These are phyloP conservation scores for Myxozyma melibiosi DNA, from an alignment of 805 yeast species.

Conservation along the genomic window DNA sequence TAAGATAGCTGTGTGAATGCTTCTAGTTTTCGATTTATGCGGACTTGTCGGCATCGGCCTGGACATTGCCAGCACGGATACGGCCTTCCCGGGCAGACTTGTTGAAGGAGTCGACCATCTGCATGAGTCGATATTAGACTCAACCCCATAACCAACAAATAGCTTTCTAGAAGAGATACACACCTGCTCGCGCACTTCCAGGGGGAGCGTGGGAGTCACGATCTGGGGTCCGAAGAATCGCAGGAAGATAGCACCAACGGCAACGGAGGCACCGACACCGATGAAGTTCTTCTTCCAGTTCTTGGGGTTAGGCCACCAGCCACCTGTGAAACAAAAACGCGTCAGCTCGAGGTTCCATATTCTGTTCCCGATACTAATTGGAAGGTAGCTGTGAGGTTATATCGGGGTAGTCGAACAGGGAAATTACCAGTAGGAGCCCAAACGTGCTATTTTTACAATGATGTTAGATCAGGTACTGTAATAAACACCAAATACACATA, in stretches of 20 bases:
- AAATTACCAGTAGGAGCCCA: constrained; percentile 35
- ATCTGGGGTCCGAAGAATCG: constrained; percentile 20
- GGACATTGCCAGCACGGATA: constrained; percentile 4
- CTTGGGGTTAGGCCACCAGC: constrained; percentile 58
- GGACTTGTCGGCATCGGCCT: constrained; percentile 4
- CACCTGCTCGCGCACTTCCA: constrained; percentile 6
- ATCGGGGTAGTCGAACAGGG: too few species aligned
- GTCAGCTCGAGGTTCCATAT: neutral
- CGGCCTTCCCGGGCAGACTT: constrained; percentile 20
- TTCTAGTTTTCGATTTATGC: neutral
- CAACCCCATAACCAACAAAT: neutral
- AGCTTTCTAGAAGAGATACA: neutral
- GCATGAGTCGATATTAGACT: neutral
- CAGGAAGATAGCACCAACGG: constrained; percentile 13
- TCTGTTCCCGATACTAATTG: too few species aligned
- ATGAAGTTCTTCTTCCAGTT: constrained; percentile 52
- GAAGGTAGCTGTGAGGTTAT: too few species aligned
- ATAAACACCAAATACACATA: neutral
- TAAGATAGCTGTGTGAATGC: neutral
- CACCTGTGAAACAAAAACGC: constrained; percentile 44
- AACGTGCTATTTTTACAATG: constrained; percentile 36
- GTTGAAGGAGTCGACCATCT: constrained; percentile 18
- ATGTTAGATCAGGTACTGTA: neutral
- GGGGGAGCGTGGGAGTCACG: constrained; percentile 1
- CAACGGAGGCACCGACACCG: constrained; percentile 44